Evolutionary conservation across 305 asterid species (phyloP).

Genomic region (Vinca major): DNA sequence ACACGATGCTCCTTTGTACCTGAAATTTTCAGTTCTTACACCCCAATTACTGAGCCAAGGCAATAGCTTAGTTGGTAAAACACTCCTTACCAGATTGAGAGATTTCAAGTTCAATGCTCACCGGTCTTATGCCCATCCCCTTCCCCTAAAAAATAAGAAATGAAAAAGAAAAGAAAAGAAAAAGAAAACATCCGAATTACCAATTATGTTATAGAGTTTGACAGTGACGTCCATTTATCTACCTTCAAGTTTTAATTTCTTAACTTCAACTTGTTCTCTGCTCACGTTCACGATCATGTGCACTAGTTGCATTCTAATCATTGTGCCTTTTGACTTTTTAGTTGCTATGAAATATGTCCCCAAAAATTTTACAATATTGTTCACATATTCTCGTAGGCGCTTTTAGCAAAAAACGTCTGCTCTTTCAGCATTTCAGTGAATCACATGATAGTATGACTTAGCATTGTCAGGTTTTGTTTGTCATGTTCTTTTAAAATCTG

Average conservation of each 20-base stretch:
- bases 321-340: not conserved
- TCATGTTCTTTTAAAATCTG: not conserved
- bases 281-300: not conserved
- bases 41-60: not conserved
- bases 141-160: no score
- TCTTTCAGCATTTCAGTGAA: not conserved
- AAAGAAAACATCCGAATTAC: no score
- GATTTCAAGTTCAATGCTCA: no score
- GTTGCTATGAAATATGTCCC: not conserved
- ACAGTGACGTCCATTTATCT: not conserved
- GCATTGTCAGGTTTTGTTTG: not conserved
- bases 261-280: not conserved
- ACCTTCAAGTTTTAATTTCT: not conserved
- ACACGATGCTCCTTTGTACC: not conserved
- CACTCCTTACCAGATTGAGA: no score
- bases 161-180: no score
- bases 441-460: not conserved
- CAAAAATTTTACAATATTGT: not conserved
- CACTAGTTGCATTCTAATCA: not conserved
- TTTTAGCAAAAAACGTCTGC: not conserved
- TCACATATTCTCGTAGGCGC: not conserved
- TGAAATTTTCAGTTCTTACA: not conserved
- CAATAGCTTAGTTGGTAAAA: not conserved
- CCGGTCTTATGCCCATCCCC: no score
- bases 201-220: not conserved